A percentile compares a stretch with the other conserved stretches of the same genome.
These are phyloP conservation scores for sweet orange (Citrus sinensis) DNA, from an alignment of 345 rosid genomes.

Conservation along the genomic window DVS_A1.0 CM039162.1:17775501-17776000, in stretches of 20 bases:
- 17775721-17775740: not conserved
- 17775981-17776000: too few relatives aligned
- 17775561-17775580: not conserved
- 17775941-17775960: not conserved
- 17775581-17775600: not conserved
- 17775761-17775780: not conserved
- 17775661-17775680: not conserved
- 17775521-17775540: not conserved
- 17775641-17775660: not conserved
- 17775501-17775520: not conserved
- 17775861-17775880: not conserved
- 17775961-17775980: not conserved
- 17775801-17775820: not conserved
- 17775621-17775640: not conserved
- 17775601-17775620: not conserved
- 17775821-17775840: not conserved
- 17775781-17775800: not conserved
- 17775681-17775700: not conserved
- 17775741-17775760: not conserved
- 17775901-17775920: not conserved
- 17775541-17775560: not conserved
- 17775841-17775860: too few relatives aligned
- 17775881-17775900: not conserved
- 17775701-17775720: not conserved
- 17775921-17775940: not conserved